Percentiles rank a stretch among this genome's conserved stretches.
phyloP scores from a whole-genome alignment of 164 flowering plant genomes.

The Berberis thunbergii region DNA sequence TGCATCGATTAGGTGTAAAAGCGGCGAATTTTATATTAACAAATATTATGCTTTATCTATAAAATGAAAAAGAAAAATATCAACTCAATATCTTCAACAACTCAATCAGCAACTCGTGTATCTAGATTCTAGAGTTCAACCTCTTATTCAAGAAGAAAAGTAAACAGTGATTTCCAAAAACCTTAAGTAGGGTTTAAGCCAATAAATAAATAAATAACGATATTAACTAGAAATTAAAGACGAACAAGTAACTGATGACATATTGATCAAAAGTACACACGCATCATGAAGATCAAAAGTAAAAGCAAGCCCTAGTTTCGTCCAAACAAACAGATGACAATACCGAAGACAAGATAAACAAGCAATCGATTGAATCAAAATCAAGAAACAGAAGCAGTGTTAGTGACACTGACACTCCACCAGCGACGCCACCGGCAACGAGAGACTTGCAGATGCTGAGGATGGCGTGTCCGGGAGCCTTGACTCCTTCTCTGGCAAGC shows the following conservation, averaged over 20 bases:
- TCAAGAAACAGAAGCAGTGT: not conserved
- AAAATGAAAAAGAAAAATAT: no score
- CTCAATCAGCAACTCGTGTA: not conserved
- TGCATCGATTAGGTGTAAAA: no score
- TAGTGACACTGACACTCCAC: constrained; percentile 74
- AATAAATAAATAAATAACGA: not conserved
- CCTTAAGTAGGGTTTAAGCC: not conserved
- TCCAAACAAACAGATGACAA: not conserved
- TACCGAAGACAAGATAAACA: not conserved
- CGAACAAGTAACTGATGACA: not conserved
- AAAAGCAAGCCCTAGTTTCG: not conserved
- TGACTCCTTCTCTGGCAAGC: constrained; percentile 53
- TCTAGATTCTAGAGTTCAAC: not conserved
- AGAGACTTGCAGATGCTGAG: constrained; percentile 77
- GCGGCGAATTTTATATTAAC: no score
- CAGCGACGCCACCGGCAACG: constrained; percentile 90
- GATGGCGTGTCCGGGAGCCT: constrained; percentile 52
- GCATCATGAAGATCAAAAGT: not conserved
- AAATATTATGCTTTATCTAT: no score
- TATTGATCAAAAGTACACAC: not conserved
- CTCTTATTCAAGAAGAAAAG: not conserved
- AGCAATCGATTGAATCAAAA: not conserved
- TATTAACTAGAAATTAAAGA: not conserved
- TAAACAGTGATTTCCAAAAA: not conserved
- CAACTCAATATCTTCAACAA: no score